These are phyloP conservation scores for Eragrostis tef DNA, from an alignment of 202 grass and related monocot species.

Conservation along the genomic window DNA sequence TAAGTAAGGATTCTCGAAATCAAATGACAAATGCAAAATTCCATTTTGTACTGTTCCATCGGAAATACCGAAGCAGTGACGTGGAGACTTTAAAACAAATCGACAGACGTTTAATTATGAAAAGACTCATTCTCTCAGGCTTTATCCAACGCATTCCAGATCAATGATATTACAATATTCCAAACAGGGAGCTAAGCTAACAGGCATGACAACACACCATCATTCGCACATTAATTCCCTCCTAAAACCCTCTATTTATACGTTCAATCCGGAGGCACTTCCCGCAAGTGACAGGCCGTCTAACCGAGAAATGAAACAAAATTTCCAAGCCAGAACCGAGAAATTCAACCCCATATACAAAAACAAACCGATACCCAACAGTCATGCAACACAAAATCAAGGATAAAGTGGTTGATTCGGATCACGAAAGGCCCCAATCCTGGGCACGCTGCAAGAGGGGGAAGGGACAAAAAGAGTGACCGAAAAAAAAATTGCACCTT, in stretches of 20 bases:
- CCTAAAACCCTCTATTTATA: background rate
- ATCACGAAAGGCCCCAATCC: constrained; percentile 22
- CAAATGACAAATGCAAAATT: background rate
- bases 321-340: background rate
- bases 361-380: background rate
- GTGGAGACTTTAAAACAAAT: background rate
- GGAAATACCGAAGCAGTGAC: constrained; percentile 9
- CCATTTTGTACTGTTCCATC: background rate
- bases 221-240: constrained; percentile 8
- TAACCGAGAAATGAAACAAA: background rate
- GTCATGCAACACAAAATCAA: background rate
- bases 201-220: background rate
- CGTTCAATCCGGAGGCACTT: background rate
- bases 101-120: background rate
- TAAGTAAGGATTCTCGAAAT: background rate
- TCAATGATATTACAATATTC: background rate
- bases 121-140: background rate
- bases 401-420: constrained; percentile 3
- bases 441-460: background rate
- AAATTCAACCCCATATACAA: background rate
- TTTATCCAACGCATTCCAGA: background rate
- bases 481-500: constrained; percentile 42
- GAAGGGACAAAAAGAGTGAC: background rate
- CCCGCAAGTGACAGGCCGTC: background rate
- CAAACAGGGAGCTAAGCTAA: constrained; percentile 20